A percentile compares a stretch with the other conserved stretches of the same genome.
Conservation (phyloP, 352 stramenopile genomes). For the Phytophthora pluvialis region DNA sequence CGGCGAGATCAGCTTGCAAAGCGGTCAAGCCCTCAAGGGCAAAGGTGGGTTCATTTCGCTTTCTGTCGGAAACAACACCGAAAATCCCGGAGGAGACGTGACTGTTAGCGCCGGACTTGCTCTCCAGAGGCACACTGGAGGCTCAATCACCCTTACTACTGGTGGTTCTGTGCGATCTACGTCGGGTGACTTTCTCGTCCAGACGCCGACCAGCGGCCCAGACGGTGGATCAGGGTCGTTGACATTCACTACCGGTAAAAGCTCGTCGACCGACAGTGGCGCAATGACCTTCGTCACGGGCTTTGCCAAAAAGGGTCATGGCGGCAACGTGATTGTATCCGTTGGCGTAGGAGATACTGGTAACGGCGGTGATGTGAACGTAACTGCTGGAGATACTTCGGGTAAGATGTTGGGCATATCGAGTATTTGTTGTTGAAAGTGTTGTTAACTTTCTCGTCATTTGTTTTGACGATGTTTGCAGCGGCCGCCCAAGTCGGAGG, state of each 20-base stretch:
- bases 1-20: constrained; percentile 66
- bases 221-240: constrained; percentile 61
- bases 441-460: constrained; percentile 2
- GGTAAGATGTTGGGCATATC: constrained; percentile 38
- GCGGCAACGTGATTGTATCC: constrained; percentile 31
- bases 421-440: not conserved
- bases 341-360: constrained; percentile 35
- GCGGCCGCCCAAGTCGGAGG: constrained; percentile 47
- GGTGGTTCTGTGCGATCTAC: constrained; percentile 63
- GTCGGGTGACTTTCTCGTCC: constrained; percentile 58
- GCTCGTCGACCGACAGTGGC: constrained; percentile 27
- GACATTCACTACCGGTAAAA: constrained; percentile 32
- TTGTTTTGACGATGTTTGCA: constrained; percentile 22
- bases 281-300: constrained; percentile 36
- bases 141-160: constrained; percentile 59
- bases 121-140: constrained; percentile 60
- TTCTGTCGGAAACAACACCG: constrained; percentile 59
- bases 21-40: constrained; percentile 56
- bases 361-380: constrained; percentile 43
- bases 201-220: constrained; percentile 59
- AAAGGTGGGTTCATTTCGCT: constrained; percentile 68
- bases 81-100: constrained; percentile 61
- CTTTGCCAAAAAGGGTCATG: constrained; percentile 31
- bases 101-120: constrained; percentile 72
- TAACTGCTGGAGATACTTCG: constrained; percentile 74